A percentile compares a stretch with the other conserved stretches of the same genome.
phyloP scores from a whole-genome alignment of 257 asterid genomes.

The Capsicum pubescens region DNA sequence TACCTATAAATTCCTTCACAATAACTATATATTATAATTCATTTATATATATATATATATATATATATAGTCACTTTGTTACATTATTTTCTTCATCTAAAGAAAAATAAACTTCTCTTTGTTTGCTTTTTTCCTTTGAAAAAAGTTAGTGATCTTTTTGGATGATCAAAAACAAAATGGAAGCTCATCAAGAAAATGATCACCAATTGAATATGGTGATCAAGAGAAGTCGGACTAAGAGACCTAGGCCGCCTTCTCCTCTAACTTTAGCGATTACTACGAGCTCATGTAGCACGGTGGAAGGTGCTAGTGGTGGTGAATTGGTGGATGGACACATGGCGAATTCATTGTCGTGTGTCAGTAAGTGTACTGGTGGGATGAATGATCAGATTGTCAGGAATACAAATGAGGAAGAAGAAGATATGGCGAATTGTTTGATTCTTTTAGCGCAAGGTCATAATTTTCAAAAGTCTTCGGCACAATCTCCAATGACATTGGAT shows the following conservation, averaged over 20 bases:
- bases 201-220: conserved; percentile 36
- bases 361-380: conserved; percentile 32
- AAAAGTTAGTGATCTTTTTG: not conserved
- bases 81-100: conserved; percentile 33
- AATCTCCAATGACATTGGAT: not conserved
- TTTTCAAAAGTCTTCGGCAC: not conserved
- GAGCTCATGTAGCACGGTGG: conserved; percentile 48
- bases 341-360: conserved; percentile 33
- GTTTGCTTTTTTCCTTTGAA: conserved; percentile 31
- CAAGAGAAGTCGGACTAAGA: conserved; percentile 72
- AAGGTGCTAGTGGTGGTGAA: conserved; percentile 24
- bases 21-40: conserved; percentile 9
- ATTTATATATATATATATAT: not conserved
- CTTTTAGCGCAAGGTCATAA: conserved; percentile 45
- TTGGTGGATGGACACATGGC: conserved; percentile 30
- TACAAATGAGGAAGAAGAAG: conserved; percentile 44
- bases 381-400: conserved; percentile 29
- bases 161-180: conserved; percentile 41
- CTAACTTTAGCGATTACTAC: conserved; percentile 58
- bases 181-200: conserved; percentile 35
- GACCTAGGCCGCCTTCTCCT: conserved; percentile 63
- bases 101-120: conserved; percentile 16
- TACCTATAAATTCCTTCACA: conserved; percentile 30
- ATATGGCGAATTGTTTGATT: conserved; percentile 55
- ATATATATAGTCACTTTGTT: conserved; percentile 30